Evolutionary conservation across 2,329 filamentous ascomycete species (phyloP).

Genomic region (Hypoxylon sp.): DNA sequence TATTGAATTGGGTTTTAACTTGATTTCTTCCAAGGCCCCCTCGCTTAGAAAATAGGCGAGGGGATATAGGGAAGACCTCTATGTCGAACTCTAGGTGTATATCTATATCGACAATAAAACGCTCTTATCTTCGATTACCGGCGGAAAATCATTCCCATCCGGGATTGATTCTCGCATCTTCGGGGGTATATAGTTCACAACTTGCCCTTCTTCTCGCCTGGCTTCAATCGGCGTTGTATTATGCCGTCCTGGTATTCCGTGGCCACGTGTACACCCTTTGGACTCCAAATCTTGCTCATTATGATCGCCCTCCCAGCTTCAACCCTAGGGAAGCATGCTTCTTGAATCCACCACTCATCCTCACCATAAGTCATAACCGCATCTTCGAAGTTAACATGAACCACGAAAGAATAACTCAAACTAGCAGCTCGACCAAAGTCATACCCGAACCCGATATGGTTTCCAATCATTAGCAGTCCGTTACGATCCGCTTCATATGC

Average conservation of each 20-base stretch:
- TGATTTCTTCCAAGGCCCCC: too few species aligned
- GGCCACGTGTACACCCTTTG: slow-evolving; percentile 66
- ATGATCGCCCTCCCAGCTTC: slow-evolving; percentile 64
- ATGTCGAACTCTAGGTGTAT: neutral
- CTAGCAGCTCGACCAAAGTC: slow-evolving; percentile 61
- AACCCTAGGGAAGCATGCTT: slow-evolving; percentile 64
- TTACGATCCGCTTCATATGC: slow-evolving; percentile 69
- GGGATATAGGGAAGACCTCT: neutral
- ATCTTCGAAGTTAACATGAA: slow-evolving; percentile 65
- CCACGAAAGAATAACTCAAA: slow-evolving; percentile 66
- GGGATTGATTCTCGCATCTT: neutral
- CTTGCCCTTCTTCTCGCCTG: slow-evolving; percentile 45
- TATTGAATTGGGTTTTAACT: too few species aligned
- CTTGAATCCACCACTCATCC: slow-evolving; percentile 69
- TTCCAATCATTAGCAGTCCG: slow-evolving; percentile 65
- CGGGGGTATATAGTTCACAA: slow-evolving; percentile 40
- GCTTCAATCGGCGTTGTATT: slow-evolving; percentile 52
- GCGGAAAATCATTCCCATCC: neutral
- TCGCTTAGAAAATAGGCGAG: too few species aligned
- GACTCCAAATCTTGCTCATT: slow-evolving; percentile 68
- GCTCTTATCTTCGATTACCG: neutral
- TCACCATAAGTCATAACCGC: slow-evolving; percentile 61
- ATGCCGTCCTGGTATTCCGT: slow-evolving; percentile 70
- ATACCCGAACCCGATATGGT: slow-evolving; percentile 64
- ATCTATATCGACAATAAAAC: neutral